Evolutionary conservation across 2,329 filamentous ascomycete species (phyloP), one percentile per base, ranked within the genome.

Genomic region (Fusarium praegraminearum): DNA sequence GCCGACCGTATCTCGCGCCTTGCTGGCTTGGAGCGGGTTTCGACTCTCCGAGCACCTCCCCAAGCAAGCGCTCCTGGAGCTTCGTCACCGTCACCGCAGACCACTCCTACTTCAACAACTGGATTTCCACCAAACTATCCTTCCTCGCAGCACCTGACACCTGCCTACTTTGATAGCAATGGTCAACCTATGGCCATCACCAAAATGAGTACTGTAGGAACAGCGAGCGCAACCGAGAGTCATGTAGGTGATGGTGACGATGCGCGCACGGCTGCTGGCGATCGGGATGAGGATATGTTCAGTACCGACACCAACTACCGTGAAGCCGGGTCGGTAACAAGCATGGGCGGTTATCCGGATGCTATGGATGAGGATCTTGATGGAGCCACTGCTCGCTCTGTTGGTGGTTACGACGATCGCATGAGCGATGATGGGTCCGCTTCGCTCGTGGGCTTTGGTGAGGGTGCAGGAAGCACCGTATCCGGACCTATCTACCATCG

Each of bases 1-100:
- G 94, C 93, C 68, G 94, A 98, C 80, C 94, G 95, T 76, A 98
- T 98, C 80, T 97, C 94, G 44, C 94, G 95, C 52, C 89, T 98
- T 24, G 93, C 94, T 15, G 95, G 95, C n/a, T 88, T 98, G 38
- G 94, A 97, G 79, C 90, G 93, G 59, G 90, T 98, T 60, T 90
- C 92, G 18, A 92, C 93, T n/a, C 86, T 91, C 44, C 90, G 92
- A 66, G 84, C 87, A 32, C 79, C 82, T 12, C 75, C 80, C 63
- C 76, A 76, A 74, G 66, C 73, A 57, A 63, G 73, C 69, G 76
- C 67, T 67, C 67, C 69, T 11, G 69, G 71, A 65, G 75, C 78
- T 33, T 79, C 80, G 16, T 81, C 84, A 41, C 78, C 83, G 41
- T 83, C 78, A 65, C 84, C 78, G 57, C 87, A 83, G 80, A 87